phyloP scores from a whole-genome alignment of 306 rosid genomes.

The Inga laurina region DNA sequence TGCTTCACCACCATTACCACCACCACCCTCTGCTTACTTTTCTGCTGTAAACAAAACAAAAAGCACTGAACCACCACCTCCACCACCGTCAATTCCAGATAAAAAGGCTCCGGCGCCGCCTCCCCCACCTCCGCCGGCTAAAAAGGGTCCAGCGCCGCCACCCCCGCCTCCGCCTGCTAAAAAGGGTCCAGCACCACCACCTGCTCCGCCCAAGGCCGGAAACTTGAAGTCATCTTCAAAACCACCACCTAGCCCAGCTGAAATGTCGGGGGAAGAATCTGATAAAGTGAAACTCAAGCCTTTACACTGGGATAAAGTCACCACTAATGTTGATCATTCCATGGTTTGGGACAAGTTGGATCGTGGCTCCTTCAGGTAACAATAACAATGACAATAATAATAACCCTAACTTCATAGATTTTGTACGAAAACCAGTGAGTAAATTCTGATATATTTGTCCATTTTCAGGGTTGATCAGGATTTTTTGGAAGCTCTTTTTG shows the following conservation, averaged over 20 bases:
- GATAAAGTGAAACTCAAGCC: constrained; percentile 80
- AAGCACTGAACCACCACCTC: constrained; percentile 24
- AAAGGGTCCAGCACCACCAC: constrained; percentile 31
- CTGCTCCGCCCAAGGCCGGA: constrained; percentile 38
- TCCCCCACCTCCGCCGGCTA: constrained; percentile 36
- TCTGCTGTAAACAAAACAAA: constrained; percentile 28
- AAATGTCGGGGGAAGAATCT: constrained; percentile 34
- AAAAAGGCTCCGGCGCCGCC: constrained; percentile 33
- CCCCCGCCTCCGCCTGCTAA: constrained; percentile 37
- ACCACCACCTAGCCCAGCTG: constrained; percentile 51
- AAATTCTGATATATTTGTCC: neutral
- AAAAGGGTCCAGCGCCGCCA: constrained; percentile 31
- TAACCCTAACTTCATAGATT: constrained; percentile 23
- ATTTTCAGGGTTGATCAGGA: constrained; percentile 81
- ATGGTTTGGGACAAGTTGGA: constrained; percentile 97
- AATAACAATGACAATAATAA: neutral
- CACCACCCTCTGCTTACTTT: constrained; percentile 30
- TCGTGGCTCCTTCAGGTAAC: constrained; percentile 90
- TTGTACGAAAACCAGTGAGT: neutral
- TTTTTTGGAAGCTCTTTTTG: constrained; percentile 94
- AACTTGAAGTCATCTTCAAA: constrained; percentile 52
- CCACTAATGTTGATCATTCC: constrained; percentile 74
- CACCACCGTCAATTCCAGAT: constrained; percentile 33
- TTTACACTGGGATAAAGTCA: constrained; percentile 96
- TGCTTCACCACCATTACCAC: constrained; percentile 34